Evolutionary conservation across 345 rosid species (phyloP), one percentile per base, ranked within the genome.

Genomic region (Brassica juncea): DNA sequence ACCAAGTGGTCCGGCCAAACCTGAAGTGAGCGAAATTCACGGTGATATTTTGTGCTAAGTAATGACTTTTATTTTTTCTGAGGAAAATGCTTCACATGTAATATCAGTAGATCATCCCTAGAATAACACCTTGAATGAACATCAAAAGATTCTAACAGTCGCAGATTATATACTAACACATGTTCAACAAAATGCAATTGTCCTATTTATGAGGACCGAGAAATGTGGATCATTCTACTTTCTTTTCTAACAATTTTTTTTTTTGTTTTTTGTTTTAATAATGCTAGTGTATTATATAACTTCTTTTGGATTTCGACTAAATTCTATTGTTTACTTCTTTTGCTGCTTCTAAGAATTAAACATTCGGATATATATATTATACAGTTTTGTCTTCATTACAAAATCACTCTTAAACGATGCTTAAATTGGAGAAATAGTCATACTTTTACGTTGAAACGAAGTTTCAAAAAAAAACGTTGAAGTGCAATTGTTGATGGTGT

Each of bases 401-500:
- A 47, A 52, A 52, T 52, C 57, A 52, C 6, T 52, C 21, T 52
- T 52, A 52, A 52, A n/a, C 21, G 57, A 52, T 52, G 57, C 57
- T 52, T 52, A n/a, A n/a, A 52, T 52, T n/a, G 21, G 57, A 52
- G 57, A 52, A 52, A 47, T 47, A 52, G 57, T n/a, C 57, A n/a
- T n/a, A 52, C 57, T 52, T 52, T 52, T 52, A 52, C 57, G 57
- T 52, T n/a, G 57, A 52, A 52, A 52, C 57, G 57, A 52, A 52
- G 57, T 52, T 47, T 9, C 2, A 49, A 49, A 49, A 49, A 9
- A 47, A 14, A 12, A 52, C 57, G 57, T 52, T n/a, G 25, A n/a
- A 52, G 57, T 52, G 57, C 57, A 52, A 52, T 52, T 52, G 57
- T 52, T n/a, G 19, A n/a, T 52, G 8, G 19, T 52, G 57, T 52